These are phyloP conservation scores for Austropuccinia psidii DNA, from an alignment of 1,284 basidiomycete species.

Conservation along the genomic window DNA sequence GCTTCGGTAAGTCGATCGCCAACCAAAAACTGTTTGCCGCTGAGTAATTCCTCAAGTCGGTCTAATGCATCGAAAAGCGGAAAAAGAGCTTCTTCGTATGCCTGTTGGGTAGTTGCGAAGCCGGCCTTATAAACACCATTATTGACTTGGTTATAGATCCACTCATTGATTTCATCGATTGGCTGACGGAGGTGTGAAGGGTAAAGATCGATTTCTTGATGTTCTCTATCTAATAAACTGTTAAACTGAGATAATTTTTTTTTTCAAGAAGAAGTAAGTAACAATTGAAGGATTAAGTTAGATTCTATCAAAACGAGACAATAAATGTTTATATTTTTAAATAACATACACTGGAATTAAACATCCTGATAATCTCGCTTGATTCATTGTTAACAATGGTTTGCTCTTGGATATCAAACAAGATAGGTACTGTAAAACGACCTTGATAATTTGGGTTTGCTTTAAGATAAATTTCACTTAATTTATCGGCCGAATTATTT, in stretches of 20 bases:
- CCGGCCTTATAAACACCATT: slow-evolving; percentile 67
- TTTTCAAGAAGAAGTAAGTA: not conserved
- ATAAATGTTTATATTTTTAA: too few species aligned
- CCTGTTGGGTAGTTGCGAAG: slow-evolving; percentile 71
- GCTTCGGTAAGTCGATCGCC: slow-evolving; percentile 80
- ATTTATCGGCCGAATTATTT: slow-evolving; percentile 60
- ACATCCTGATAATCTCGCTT: slow-evolving; percentile 65
- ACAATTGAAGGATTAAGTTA: slow-evolving; percentile 52
- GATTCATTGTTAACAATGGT: slow-evolving; percentile 85
- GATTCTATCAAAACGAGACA: slow-evolving; percentile 61
- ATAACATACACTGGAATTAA: slow-evolving; percentile 70
- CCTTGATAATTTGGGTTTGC: slow-evolving; percentile 55
- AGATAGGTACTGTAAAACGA: slow-evolving; percentile 56
- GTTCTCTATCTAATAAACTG: slow-evolving; percentile 43
- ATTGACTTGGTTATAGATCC: slow-evolving; percentile 61
- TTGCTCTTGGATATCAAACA: slow-evolving; percentile 85
- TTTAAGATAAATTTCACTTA: slow-evolving; percentile 77
- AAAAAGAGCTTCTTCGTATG: slow-evolving; percentile 68
- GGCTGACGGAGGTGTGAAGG: slow-evolving; percentile 62
- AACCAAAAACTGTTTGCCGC: slow-evolving; percentile 71
- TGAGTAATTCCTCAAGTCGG: slow-evolving; percentile 67
- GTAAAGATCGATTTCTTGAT: slow-evolving; percentile 52
- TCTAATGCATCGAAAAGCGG: slow-evolving; percentile 66
- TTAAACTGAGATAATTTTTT: not conserved
- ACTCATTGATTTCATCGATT: slow-evolving; percentile 79